phyloP scores from a whole-genome alignment of 2,329 filamentous ascomycete species.

The Apiospora kogelbergensis region DNA sequence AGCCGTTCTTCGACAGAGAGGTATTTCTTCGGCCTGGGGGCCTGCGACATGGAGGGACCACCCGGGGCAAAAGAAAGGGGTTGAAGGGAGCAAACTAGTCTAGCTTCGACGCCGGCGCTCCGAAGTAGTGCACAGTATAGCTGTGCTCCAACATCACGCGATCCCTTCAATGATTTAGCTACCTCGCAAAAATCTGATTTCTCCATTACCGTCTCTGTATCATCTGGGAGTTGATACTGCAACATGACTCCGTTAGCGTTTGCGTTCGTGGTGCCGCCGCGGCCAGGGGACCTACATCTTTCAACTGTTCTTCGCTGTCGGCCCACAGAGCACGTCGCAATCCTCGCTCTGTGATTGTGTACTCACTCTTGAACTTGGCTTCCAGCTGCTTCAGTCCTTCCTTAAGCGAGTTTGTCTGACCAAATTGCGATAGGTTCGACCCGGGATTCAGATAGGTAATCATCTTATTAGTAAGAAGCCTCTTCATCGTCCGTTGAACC shows the following conservation, averaged over 20 bases:
- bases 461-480: constrained; percentile 65
- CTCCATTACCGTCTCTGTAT: constrained; percentile 68
- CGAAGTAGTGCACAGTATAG: constrained; percentile 87
- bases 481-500: constrained; percentile 65
- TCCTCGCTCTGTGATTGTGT: constrained; percentile 69
- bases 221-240: constrained; percentile 57
- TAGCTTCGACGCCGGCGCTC: constrained; percentile 74
- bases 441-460: constrained; percentile 69
- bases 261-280: background rate
- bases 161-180: constrained; percentile 71
- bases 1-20: constrained; percentile 34
- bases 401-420: constrained; percentile 72
- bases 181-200: constrained; percentile 71
- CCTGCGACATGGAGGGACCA: constrained; percentile 48
- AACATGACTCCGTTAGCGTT: background rate
- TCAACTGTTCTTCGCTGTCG: constrained; percentile 61
- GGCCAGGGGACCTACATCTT: constrained; percentile 45
- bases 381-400: constrained; percentile 72
- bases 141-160: constrained; percentile 86
- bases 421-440: constrained; percentile 68
- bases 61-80: constrained; percentile 67
- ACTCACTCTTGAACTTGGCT: constrained; percentile 68
- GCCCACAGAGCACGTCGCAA: constrained; percentile 74
- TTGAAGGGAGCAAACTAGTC: constrained; percentile 89
- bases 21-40: constrained; percentile 31